Base-by-base conservation (phyloP, 2,329 filamentous ascomycete genomes). In the Onygenales sp. region DNA sequence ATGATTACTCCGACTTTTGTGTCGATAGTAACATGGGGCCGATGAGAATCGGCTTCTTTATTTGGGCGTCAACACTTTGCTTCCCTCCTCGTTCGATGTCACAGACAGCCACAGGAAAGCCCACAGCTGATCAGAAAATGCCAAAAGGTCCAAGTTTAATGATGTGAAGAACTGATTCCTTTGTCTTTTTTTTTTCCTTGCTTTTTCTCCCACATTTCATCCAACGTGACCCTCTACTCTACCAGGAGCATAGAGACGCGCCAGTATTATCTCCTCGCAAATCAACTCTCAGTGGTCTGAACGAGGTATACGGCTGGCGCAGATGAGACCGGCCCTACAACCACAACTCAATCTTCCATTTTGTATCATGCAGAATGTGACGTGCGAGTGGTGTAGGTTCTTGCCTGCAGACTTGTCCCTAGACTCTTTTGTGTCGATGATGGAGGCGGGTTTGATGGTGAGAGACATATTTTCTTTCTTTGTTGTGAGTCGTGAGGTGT, bases 251-350 rank as follows among this genome's bases (percentile, higher is more conserved):
- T 10, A 42, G 13, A 56, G 34, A 54, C 68, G 74, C 87, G 88
- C 88, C 84, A 86, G 80, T 75, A 82, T 89, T 75, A 95, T 95
- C 88, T 86, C 87, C 88, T 84, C 84, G 82, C 85, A 79, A 81
- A 84, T 82, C 86, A 78, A 74, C 63, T 51, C 56, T 59, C 54
- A 57, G 59, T 59, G 58, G 55, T 58, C 46, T 54, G 86, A 79
- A 82, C 82, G 83, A 88, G 89, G 85, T 95, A 95, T 84, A 95
- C 87, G 83, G 83, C 81, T 91, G 82, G 89, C 89, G 87, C 79
- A 95, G 78, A 95, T 72, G 64, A 79, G 93, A 73, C 31, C 36
- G 31, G 10, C 42, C 13, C n/a, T 31, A 31, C 46, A 39, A 39
- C 44, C 13, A 11, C 3, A 27, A 27, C 51, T 56, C 40, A 3